Evolutionary conservation across 2,329 filamentous ascomycete genomes (phyloP), one percentile per base, ranked within the genome.

Genomic region (Apiospora malaysiana): DNA sequence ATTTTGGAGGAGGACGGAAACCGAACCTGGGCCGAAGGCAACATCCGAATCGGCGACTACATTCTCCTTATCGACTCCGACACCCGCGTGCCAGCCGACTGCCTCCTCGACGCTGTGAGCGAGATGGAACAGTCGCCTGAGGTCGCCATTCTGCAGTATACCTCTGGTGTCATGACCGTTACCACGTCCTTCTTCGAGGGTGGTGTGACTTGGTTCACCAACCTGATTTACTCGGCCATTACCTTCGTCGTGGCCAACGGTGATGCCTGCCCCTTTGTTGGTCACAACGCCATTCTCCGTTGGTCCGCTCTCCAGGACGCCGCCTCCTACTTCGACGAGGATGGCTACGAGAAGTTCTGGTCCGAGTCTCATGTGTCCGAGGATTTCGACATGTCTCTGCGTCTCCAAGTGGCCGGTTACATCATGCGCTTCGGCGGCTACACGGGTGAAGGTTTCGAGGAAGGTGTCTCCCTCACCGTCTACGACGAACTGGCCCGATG

Each of bases 1-100:
- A 88, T 92, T 23, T 85, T 95, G 47, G 87, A 90, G 66, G 89
- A 91, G 67, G 86, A 93, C 70, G 74, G 78, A 25, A 90, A 90
- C 23, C 89, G 91, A 40, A 92, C 92, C 40, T 93, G 92, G 92
- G 93, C 93, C 23, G 93, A 94, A 78, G 94, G 94, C 73, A 94
- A 96, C 80, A 92, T 97, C 75, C 93, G 94, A 68, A 85, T 97
- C 27, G 94, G 94, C 70, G 94, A 97, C 81, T 95, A 94, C 80
- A 93, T 95, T 72, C 84, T 93, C 43, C 83, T 95, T 72, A 92
- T 94, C 77, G 92, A 94, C 82, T 94, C 92, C 1, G 92, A 94
- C 80, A 94, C 92, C 42, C 92, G 92, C 81, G 92, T 94, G 2
- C 93, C 93, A 1, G 83, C 86, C 49, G 93, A 95, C 80, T 95